These are phyloP conservation scores for Botryotinia narcissicola DNA, from an alignment of 2,329 filamentous ascomycete species.

Conservation along the genomic window DNA sequence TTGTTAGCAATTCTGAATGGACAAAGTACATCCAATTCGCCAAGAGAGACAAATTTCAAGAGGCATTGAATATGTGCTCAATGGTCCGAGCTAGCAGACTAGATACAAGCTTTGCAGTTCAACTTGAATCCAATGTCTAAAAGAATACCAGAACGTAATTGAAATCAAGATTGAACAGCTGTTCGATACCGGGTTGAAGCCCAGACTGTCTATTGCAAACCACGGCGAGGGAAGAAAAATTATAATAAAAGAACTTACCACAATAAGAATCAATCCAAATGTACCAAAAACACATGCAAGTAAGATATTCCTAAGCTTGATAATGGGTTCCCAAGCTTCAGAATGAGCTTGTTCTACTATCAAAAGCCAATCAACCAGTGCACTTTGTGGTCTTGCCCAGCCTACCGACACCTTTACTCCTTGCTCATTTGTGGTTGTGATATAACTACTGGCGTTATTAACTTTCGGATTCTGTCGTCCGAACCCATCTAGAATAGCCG, in stretches of 20 bases:
- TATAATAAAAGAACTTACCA: constrained; percentile 39
- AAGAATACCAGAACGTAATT: neutral
- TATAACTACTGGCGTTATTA: constrained; percentile 66
- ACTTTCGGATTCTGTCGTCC: constrained; percentile 47
- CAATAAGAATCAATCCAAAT: constrained; percentile 65
- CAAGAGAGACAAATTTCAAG: neutral
- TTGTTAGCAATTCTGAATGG: neutral
- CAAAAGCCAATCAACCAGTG: constrained; percentile 77
- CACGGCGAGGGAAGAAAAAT: neutral
- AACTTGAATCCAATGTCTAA: neutral
- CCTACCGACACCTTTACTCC: constrained; percentile 71
- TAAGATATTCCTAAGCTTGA: constrained; percentile 73
- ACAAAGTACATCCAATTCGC: neutral
- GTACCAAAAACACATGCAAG: constrained; percentile 84
- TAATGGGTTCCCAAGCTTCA: constrained; percentile 76
- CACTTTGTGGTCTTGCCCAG: constrained; percentile 66
- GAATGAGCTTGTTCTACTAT: constrained; percentile 71
- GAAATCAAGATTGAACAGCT: neutral
- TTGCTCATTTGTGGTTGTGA: constrained; percentile 73
- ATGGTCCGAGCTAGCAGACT: neutral
- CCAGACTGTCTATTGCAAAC: neutral
- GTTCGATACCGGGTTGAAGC: neutral
- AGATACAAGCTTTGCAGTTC: neutral
- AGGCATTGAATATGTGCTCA: neutral
- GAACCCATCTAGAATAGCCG: constrained; percentile 58